Base-by-base conservation (phyloP, 768 basidiomycete genomes). In the Rhizopogon roseolus region DNA sequence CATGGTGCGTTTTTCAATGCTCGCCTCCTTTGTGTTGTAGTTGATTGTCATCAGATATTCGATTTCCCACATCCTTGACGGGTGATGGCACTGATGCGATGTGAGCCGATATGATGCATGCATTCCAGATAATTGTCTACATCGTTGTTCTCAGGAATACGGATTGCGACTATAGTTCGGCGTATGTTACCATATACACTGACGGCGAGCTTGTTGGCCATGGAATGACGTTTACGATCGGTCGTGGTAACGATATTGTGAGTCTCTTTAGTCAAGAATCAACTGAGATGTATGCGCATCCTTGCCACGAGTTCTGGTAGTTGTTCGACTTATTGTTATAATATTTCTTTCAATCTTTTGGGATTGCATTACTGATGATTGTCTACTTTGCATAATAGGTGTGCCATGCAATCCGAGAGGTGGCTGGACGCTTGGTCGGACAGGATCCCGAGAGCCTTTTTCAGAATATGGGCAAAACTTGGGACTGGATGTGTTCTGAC, bases 41-140 rank as follows among this genome's bases (percentile, higher is more conserved):
- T 42, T 40, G 34, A 49, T 52, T 37, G 45, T 43, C 14, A 38
- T 45, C 37, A 93, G 93, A 95, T 73, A 82, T 96, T 49, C 86
- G 93, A 41, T 97, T 94, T 73, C 93, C 93, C 9, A 97, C 93
- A 9, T 93, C 90, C 19, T 70, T 95, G 41, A 85, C 88, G 8
- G 93, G 93, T 27, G 93, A 95, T 76, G 93, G 94, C 6, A 88
- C 92, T 29, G 93, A 97, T 75, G 93, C 93, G 7, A 96, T 95
- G 91, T 89, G 64, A 60, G 76, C 64, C 36, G 19, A 49, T 8
- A n/a, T 29, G 38, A 32, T 40, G 41, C 39, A 14, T 36, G 9
- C 29, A 37, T 54, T 36, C 9, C 7, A 8, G 19, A 46, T 32
- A 9, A 16, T 44, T 34, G 27, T 25, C 46, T 40, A 53, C 52